Evolutionary conservation across 2,329 filamentous ascomycete species (phyloP).

Genomic region (Myrmaecium sp.): DNA sequence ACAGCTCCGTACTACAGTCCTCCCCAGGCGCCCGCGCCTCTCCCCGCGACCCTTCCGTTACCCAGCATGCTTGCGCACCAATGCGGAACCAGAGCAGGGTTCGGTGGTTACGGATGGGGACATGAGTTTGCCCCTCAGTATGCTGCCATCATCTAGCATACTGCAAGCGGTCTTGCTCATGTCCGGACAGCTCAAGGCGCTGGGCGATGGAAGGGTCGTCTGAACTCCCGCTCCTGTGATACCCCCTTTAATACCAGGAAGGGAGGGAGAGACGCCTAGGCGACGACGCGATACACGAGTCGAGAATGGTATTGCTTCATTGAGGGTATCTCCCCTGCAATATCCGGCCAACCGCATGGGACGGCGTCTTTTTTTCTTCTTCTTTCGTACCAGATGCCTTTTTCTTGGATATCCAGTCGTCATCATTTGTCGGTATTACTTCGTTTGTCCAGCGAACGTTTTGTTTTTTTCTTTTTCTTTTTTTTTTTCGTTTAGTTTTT

Average conservation of each 20-base stretch:
- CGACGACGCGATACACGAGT: constrained; percentile 23
- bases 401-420: constrained; percentile 26
- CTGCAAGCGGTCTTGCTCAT: constrained; percentile 28
- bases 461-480: constrained; percentile 17
- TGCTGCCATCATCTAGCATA: constrained; percentile 68
- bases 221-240: constrained; percentile 20
- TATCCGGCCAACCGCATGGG: constrained; percentile 31
- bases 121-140: constrained; percentile 61
- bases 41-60: constrained; percentile 61
- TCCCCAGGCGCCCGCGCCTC: constrained; percentile 55
- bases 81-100: constrained; percentile 53
- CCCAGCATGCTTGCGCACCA: constrained; percentile 73
- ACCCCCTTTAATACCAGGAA: no score
- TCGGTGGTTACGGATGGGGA: constrained; percentile 69
- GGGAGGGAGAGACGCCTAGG: no score
- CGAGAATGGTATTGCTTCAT: constrained; percentile 26
- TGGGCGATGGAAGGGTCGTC: constrained; percentile 39
- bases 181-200: constrained; percentile 7
- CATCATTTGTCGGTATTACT: constrained; percentile 22
- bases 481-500: no score
- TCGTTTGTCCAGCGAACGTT: constrained; percentile 27
- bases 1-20: constrained; percentile 63
- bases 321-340: no score
- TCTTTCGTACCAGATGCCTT: constrained; percentile 22
- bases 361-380: constrained; percentile 31